Conservation (phyloP, 2,329 filamentous ascomycete species). For the Coleophoma crateriformis region DNA sequence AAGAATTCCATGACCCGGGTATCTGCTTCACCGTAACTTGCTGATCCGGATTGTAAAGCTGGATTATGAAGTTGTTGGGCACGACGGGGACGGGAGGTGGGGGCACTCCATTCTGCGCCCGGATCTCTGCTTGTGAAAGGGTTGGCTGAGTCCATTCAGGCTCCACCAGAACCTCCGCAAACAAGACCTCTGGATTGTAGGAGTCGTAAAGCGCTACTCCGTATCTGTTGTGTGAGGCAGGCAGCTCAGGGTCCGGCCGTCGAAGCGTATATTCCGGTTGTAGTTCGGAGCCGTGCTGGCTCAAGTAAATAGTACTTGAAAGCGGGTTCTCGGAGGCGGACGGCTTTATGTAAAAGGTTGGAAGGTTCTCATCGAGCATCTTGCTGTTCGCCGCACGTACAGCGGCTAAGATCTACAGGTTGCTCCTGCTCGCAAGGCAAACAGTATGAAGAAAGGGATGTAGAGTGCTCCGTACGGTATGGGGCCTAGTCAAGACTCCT, state of each 20-base stretch:
- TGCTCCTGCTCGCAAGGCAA: too few species aligned
- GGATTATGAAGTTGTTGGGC: conserved; percentile 74
- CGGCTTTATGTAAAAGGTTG: conserved; percentile 54
- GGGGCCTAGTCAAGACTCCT: too few species aligned
- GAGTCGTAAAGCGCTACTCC: conserved; percentile 81
- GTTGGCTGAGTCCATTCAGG: conserved; percentile 83
- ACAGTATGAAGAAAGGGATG: too few species aligned
- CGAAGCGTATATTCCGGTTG: conserved; percentile 75
- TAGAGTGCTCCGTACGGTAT: too few species aligned
- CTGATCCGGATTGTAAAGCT: conserved; percentile 93
- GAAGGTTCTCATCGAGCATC: conserved; percentile 95
- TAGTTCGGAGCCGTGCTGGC: conserved; percentile 76
- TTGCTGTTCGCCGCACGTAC: conserved; percentile 9
- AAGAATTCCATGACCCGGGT: conserved; percentile 73
- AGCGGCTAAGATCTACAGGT: neutral
- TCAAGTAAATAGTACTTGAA: conserved; percentile 49
- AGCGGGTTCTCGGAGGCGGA: conserved; percentile 44
- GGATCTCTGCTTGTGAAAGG: conserved; percentile 74
- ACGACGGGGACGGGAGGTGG: conserved; percentile 66
- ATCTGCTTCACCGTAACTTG: conserved; percentile 66
- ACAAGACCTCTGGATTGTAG: conserved; percentile 74
- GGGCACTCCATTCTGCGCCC: conserved; percentile 59
- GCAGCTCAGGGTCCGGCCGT: conserved; percentile 65
- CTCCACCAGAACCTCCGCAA: conserved; percentile 76
- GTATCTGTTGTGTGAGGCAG: conserved; percentile 74